Evolutionary conservation across 1,284 basidiomycete genomes (phyloP), one percentile per base, ranked within the genome.

Genomic region (Stereum hirsutum): DNA sequence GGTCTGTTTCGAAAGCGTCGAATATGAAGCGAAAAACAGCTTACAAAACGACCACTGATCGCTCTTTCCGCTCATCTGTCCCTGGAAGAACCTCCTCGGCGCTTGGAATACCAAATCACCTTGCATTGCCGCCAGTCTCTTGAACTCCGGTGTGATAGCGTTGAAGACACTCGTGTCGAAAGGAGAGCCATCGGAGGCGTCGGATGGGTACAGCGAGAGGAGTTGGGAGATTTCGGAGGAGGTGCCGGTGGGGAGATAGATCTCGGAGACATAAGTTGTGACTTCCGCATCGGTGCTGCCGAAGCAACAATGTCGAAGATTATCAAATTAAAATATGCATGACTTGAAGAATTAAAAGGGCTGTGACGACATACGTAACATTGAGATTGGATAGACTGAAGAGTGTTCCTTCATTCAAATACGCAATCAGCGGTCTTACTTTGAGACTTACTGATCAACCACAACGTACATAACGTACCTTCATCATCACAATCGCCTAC

Each of bases 101-200:
- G 64, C 73, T 43, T 78, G 74, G 59, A 81, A 78, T 1, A 70
- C 60, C 1, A 62, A 54, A 46, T 80, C 78, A 0, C 75, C 77
- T 33, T 62, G 61, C 46, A 79, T 54, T 0, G 74, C 62, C 6
- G 76, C 66, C 1, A 78, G 50, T 17, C 76, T 61, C 55, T 79
- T 77, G 58, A 62, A 78, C 46, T 78, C 63, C 0, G 70, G 69
- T 0, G 70, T 65, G 7, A 78, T 42, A 0, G 59, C 63, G 44
- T 75, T 70, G 1, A 63, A 39, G 19, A 57, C 43, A 0, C 72
- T 66, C 0, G 76, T 78, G 42, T 62, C 60, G 48, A 66, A 80
- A 0, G 77, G 77, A 0, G 76, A 77, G 4, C 77, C 75, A 46
- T 68, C 50, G 0, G 59, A 56, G 25, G 64, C 52, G 44, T 74